Evolutionary conservation across 352 stramenopile genomes (phyloP).

Genomic region (Peronospora destructor): DNA sequence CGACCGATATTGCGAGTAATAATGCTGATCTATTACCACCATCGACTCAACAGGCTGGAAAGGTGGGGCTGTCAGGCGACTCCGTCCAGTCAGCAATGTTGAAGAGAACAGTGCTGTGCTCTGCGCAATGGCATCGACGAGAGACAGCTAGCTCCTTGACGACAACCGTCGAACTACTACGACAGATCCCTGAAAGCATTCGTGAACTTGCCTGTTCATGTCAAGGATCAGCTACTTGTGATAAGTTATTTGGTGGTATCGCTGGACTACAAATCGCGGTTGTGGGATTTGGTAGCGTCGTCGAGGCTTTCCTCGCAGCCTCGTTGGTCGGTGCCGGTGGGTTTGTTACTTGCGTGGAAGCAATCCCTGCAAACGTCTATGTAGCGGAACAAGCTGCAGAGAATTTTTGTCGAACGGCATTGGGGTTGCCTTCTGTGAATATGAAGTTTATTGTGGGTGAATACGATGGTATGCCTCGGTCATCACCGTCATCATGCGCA

Average conservation of each 20-base stretch:
- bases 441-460: conserved; percentile 29
- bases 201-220: conserved; percentile 25
- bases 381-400: conserved; percentile 16
- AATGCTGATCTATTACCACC: conserved; percentile 3
- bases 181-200: conserved; percentile 20
- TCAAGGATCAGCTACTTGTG: conserved; percentile 14
- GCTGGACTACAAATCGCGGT: conserved; percentile 36
- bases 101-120: conserved; percentile 8
- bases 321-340: conserved; percentile 35
- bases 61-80: neutral
- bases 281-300: conserved; percentile 36
- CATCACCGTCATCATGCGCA: conserved; percentile 4
- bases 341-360: conserved; percentile 40
- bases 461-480: conserved; percentile 5
- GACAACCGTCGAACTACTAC: conserved; percentile 2
- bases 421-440: conserved; percentile 30
- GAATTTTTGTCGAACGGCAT: conserved; percentile 15
- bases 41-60: conserved; percentile 2
- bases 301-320: conserved; percentile 38
- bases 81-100: neutral
- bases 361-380: conserved; percentile 13
- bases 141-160: neutral
- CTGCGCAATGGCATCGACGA: conserved; percentile 17
- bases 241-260: conserved; percentile 20
- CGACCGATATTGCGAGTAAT: neutral